Evolutionary conservation across 1,284 basidiomycete genomes (phyloP).

Genomic region (Apiotrichum veenhuisii): DNA sequence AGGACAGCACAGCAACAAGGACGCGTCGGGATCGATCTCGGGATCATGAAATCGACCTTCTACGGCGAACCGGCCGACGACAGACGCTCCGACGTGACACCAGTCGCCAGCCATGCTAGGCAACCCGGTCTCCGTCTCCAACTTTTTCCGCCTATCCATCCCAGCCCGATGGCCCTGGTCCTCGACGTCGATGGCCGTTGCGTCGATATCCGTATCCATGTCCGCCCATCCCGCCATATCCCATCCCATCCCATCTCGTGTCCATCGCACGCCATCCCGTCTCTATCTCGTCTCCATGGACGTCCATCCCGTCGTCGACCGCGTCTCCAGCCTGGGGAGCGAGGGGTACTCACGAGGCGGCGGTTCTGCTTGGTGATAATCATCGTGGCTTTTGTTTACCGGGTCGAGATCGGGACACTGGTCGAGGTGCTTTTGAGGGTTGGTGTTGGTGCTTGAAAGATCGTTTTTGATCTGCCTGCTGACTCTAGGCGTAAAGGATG

Average conservation of each 20-base stretch:
- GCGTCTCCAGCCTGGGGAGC: too few relatives aligned
- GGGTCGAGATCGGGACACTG: constrained; percentile 15
- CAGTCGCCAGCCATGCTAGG: too few relatives aligned
- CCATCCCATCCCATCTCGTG: neutral
- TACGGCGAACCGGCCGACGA: too few relatives aligned
- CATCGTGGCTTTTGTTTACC: constrained; percentile 26
- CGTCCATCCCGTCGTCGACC: neutral
- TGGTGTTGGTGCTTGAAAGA: constrained; percentile 18
- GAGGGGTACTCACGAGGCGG: constrained; percentile 39
- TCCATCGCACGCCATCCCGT: neutral
- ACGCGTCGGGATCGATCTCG: too few relatives aligned
- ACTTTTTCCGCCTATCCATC: too few relatives aligned
- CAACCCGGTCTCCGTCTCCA: too few relatives aligned
- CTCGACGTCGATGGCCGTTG: too few relatives aligned
- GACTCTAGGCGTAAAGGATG: constrained; percentile 23
- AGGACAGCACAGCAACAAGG: too few relatives aligned
- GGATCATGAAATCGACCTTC: too few relatives aligned
- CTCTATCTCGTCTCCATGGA: neutral
- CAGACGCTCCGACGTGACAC: too few relatives aligned
- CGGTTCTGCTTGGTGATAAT: constrained; percentile 49
- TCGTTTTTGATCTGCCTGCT: constrained; percentile 8
- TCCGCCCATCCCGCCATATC: neutral
- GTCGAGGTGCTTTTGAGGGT: constrained; percentile 26
- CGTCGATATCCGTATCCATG: too few relatives aligned
- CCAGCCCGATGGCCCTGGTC: too few relatives aligned